phyloP scores from a whole-genome alignment of 306 rosid species.

The Alnus rubra region DNA sequence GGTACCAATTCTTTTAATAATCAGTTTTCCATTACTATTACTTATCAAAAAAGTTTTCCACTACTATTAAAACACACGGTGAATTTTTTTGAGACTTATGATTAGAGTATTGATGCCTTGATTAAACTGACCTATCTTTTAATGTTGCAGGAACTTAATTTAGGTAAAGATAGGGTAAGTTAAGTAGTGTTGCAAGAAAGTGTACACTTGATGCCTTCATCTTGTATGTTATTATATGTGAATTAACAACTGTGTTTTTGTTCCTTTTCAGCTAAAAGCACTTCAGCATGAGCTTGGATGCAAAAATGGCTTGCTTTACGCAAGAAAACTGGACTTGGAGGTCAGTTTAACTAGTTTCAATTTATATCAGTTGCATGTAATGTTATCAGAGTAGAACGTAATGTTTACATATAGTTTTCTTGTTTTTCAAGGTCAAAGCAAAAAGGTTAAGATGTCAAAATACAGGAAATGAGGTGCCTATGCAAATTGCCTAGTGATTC shows the following conservation, averaged over 20 bases:
- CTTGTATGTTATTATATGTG: conserved; percentile 1
- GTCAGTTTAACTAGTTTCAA: conserved; percentile 44
- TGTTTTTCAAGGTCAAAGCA: conserved; percentile 37
- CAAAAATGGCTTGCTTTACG: conserved; percentile 62
- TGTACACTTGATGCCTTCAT: conserved; percentile 19
- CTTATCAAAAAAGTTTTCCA: not conserved
- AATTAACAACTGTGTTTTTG: conserved; percentile 17
- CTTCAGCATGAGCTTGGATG: conserved; percentile 74
- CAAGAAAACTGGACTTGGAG: conserved; percentile 46
- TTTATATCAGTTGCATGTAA: conserved; percentile 15
- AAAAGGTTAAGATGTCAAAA: conserved; percentile 32
- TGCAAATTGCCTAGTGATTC: conserved; percentile 14
- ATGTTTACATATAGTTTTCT: conserved; percentile 25
- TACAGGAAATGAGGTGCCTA: conserved; percentile 40
- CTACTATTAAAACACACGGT: not conserved
- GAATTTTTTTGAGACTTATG: not conserved
- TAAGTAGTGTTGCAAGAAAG: conserved; percentile 19
- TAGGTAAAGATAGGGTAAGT: conserved; percentile 76
- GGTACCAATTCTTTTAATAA: conserved; percentile 40
- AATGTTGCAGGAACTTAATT: conserved; percentile 71
- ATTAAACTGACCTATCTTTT: conserved; percentile 12
- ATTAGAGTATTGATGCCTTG: not conserved
- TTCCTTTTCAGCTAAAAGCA: conserved; percentile 53
- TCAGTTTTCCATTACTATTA: not conserved
- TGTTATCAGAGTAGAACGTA: conserved; percentile 8